Evolutionary conservation across 140 eudicot genomes (phyloP).

Genomic region (Bidens hawaiensis): DNA sequence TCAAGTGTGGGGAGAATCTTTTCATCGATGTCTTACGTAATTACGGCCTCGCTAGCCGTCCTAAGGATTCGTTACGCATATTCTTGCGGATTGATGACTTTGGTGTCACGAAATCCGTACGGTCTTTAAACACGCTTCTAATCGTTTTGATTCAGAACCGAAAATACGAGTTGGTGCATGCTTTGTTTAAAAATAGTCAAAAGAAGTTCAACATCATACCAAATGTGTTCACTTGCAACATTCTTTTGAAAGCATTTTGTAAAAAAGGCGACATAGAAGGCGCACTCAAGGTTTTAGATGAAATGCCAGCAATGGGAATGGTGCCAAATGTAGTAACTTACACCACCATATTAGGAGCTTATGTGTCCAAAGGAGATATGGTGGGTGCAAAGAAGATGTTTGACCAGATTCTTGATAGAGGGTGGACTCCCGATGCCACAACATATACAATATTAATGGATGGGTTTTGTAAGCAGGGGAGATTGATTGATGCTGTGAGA

Average conservation of each 20-base stretch:
- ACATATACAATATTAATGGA: slow-evolving; percentile 84
- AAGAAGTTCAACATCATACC: slow-evolving; percentile 57
- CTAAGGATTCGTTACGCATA: slow-evolving; percentile 51
- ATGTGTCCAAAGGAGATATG: slow-evolving; percentile 61
- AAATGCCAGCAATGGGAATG: slow-evolving; percentile 85
- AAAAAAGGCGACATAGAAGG: slow-evolving; percentile 59
- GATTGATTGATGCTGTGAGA: slow-evolving; percentile 56
- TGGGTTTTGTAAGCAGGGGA: slow-evolving; percentile 74
- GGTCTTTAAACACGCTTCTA: slow-evolving; percentile 67
- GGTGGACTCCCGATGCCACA: slow-evolving; percentile 84
- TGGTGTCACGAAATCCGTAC: slow-evolving; percentile 53
- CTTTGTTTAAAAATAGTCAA: slow-evolving; percentile 54
- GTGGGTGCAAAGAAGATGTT: slow-evolving; percentile 62
- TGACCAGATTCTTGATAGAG: slow-evolving; percentile 67
- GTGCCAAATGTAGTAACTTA: slow-evolving; percentile 82
- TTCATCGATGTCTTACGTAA: slow-evolving; percentile 60
- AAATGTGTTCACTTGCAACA: slow-evolving; percentile 69
- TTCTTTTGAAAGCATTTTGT: slow-evolving; percentile 68
- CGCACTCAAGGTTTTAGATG: slow-evolving; percentile 71
- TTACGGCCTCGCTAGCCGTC: slow-evolving; percentile 68
- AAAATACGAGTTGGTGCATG: slow-evolving; percentile 53
- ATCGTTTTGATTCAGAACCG: slow-evolving; percentile 65
- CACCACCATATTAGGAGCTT: slow-evolving; percentile 71
- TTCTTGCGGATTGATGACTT: slow-evolving; percentile 61
- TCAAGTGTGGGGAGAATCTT: slow-evolving; percentile 63